A percentile compares a stretch with the other conserved stretches of the same genome.
Conservation (phyloP, 371 early-diverging fungal genomes). For the Mycotypha africana region DNA sequence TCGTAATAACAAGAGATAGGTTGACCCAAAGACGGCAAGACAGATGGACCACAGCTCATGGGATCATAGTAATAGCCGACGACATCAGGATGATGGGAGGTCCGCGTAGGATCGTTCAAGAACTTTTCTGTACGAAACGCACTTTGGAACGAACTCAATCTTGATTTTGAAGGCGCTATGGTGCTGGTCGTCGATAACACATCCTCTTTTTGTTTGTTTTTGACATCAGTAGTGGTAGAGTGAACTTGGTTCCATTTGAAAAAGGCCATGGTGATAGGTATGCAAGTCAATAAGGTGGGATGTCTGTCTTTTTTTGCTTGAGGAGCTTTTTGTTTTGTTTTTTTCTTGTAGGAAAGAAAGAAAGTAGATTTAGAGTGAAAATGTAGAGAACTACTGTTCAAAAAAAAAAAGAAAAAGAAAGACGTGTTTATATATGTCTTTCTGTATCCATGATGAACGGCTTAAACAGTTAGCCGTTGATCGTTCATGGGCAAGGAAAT, state of each 20-base stretch:
- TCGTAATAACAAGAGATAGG: too few species aligned
- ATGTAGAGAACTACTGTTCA: neutral
- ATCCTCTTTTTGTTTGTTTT: neutral
- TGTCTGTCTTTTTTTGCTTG: too few species aligned
- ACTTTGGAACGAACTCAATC: slow-evolving; percentile 3
- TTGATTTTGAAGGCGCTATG: slow-evolving; percentile 8
- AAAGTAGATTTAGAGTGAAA: neutral
- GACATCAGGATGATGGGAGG: slow-evolving; percentile 27
- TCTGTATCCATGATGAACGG: too few species aligned
- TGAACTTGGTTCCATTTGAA: too few species aligned
- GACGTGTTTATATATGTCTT: too few species aligned
- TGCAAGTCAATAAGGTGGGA: too few species aligned
- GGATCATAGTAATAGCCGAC: slow-evolving; percentile 38
- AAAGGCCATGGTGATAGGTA: too few species aligned
- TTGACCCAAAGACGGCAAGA: slow-evolving; percentile 4
- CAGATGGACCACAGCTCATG: slow-evolving; percentile 21
- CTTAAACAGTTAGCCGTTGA: slow-evolving; percentile 18
- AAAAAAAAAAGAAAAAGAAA: neutral
- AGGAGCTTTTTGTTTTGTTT: too few species aligned
- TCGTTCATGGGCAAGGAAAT: neutral
- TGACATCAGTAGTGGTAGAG: too few species aligned
- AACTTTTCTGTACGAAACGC: slow-evolving; percentile 13
- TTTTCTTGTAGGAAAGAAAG: neutral
- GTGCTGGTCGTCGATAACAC: slow-evolving; percentile 8
- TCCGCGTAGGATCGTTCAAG: slow-evolving; percentile 35